Base-by-base conservation (phyloP, 2,329 filamentous ascomycete species). In the Colletotrichum liaoningense region DNA sequence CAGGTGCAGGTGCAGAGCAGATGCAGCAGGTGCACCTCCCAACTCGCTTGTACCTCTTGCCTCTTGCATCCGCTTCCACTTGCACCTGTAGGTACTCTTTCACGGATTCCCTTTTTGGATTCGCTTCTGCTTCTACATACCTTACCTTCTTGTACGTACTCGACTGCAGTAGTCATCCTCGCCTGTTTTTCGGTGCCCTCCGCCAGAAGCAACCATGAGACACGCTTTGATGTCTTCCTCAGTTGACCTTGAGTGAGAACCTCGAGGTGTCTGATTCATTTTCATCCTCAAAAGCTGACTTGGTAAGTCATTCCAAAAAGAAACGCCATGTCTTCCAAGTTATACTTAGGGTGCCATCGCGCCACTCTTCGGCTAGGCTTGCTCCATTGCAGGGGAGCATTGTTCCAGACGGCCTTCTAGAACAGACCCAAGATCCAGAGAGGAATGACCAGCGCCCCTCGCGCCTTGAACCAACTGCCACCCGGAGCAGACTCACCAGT, bases 381-480 rank as follows among this genome's bases (percentile, higher is more conserved):
- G 46, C 55, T 57, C 58, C 30, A 38, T 42, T 58, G 19, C 70
- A 58, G 55, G 46, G 66, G n/a, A 26, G 12, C n/a, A 42, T 19
- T 57, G 60, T 73, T 73, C 70, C 67, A 70, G 33, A 60, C 63
- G 60, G n/a, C 46, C 68, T 73, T 73, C 67, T 56, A 73, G 67
- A 73, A 73, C 60, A 30, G 46, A 49, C 67, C 56, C 55, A 57
- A 19, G 28, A 57, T 52, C 38, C 14, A 49, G 12, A 24, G 58
- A 69, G 42, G 26, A 59, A 69, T 64, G 59, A 55, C 35, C 30
- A 56, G 33, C 30, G 38, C 66, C n/a, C 19, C 28, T 38, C 3
- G 38, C 26, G 30, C 26, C 69, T 64, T 65, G 46, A 70, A 46
- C 60, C 67, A 72, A 38, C 38, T 56, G 59, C 35, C 46, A 46